Percentiles rank a stretch among this genome's conserved stretches.
Conservation (phyloP, 306 rosid genomes). For the Trifolium dubium region DNA sequence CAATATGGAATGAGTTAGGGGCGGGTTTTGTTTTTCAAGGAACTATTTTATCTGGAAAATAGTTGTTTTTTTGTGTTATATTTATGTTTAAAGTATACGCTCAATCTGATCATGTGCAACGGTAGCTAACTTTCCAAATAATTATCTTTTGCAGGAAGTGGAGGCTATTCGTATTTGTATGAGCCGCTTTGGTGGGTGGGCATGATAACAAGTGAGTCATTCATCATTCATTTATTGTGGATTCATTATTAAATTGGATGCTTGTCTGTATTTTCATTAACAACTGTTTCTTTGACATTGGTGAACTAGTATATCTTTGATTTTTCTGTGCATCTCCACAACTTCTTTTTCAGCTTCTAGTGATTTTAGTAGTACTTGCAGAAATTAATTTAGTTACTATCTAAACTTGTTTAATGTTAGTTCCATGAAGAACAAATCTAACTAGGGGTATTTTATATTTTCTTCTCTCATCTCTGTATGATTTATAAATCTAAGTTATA, state of each 20-base stretch:
- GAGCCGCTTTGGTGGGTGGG: slow-evolving; percentile 99
- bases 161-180: slow-evolving; percentile 97
- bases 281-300: neutral
- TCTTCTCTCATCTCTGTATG: neutral
- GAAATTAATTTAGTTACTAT: neutral
- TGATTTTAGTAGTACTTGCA: no score
- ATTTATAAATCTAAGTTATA: neutral
- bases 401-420: slow-evolving; percentile 23
- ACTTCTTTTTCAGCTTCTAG: neutral
- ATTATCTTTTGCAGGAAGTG: slow-evolving; percentile 68
- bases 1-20: neutral
- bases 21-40: neutral
- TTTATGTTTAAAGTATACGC: slow-evolving; percentile 20
- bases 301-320: neutral
- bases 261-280: slow-evolving; percentile 12
- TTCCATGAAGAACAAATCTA: slow-evolving; percentile 28
- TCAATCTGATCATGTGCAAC: neutral
- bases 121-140: slow-evolving; percentile 43
- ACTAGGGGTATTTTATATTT: slow-evolving; percentile 16
- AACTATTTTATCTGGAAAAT: neutral
- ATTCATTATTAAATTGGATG: slow-evolving; percentile 9
- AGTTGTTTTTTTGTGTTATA: neutral
- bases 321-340: slow-evolving; percentile 27
- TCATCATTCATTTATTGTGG: slow-evolving; percentile 30
- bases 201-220: slow-evolving; percentile 95